Base-by-base conservation (phyloP, 192 early-diverging fungal genomes). In the Mortierella claussenii region DNA sequence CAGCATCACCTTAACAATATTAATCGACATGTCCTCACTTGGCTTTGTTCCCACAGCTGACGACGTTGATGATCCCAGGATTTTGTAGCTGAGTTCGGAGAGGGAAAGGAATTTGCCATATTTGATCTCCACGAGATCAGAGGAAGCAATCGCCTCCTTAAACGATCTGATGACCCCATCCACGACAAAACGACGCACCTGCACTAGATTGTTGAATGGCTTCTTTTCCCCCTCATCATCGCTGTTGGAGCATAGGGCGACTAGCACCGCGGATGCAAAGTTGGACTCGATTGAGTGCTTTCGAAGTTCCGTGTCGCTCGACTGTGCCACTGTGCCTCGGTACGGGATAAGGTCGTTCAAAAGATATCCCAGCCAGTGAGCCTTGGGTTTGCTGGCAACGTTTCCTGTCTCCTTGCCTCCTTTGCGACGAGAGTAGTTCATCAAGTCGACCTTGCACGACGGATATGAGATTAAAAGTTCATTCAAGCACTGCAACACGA, bases 391-490 rank as follows among this genome's bases (percentile, higher is more conserved):
- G 27, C 68, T 63, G 4, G 65, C 55, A 55, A 79, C 81, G 31
- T 59, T 60, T 1, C 74, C 58, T 17, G 86, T 40, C 40, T 89
- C 79, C 55, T 81, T 81, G 44, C 63, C 23, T 20, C 66, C 65
- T 56, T 83, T 73, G 17, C 84, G 79, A 20, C 82, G 81, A 31
- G 85, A 81, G 43, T 84, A 86, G 21, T 86, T 82, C 48, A 92
- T 87, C 2, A 93, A 68, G 60, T 91, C 90, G 18, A 85, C 62
- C 76, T 93, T 93, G 81, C 90, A 92, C 26, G 90, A 85, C 24
- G 92, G 86, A 78, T 96, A 99, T 4, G 92, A 93, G 2, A 89
- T 86, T n/a, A 95, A 79, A 7, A 99, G 82, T 71, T 99, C 97
- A 5, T 92, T 85, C 26, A 98, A 78, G 48, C 89, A 89, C 68